Evolutionary conservation across 2,329 filamentous ascomycete species (phyloP), one percentile per base, ranked within the genome.

Genomic region (Pseudocercospora cruenta): DNA sequence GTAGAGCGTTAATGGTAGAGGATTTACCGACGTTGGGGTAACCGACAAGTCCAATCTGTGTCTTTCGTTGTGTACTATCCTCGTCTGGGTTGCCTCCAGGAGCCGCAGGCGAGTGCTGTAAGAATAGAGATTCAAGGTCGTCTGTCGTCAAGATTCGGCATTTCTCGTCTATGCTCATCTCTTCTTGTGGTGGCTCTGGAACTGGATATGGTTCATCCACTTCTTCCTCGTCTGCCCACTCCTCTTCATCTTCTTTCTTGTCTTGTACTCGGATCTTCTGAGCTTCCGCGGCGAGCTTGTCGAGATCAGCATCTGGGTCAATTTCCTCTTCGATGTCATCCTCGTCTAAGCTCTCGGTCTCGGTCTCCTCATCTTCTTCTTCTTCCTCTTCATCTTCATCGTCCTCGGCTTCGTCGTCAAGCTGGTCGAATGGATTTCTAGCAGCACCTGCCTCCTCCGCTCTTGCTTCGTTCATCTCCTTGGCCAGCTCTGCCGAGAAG

Each of bases 1-100:
- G 94, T n/a, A 99, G 87, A 49, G 95, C 94, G 82, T 99, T 99
- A 85, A 99, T 99, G 16, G 95, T 99, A 58, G 94, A 97, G 1
- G 96, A 99, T 82, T 99, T 99, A 81, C 95, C 95, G 69, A 99
- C 95, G 82, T 99, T 99, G 75, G 95, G 95, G 80, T 99, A 99
- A 66, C 95, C 95, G 43, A 99, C 95, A 21, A 99, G 85, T 73
- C 95, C 95, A 72, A 99, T 95, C 70, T 93, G 89, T 4, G 94
- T 90, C 79, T 96, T 97, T 62, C 84, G 81, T 66, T 82, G 83
- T 45, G 81, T 78, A 51, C 78, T 73, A 26, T 85, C 82, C 0
- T 83, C 78, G 63, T 84, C 81, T 63, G 83, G 80, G n/a, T 69
- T 62, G n/a, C 31, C 54, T 54, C 65, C 61, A 14, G 73, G 70